A percentile compares a stretch with the other conserved stretches of the same genome.
Conservation (phyloP, 257 asterid genomes). For the Fraxinus quadrangulata region DNA sequence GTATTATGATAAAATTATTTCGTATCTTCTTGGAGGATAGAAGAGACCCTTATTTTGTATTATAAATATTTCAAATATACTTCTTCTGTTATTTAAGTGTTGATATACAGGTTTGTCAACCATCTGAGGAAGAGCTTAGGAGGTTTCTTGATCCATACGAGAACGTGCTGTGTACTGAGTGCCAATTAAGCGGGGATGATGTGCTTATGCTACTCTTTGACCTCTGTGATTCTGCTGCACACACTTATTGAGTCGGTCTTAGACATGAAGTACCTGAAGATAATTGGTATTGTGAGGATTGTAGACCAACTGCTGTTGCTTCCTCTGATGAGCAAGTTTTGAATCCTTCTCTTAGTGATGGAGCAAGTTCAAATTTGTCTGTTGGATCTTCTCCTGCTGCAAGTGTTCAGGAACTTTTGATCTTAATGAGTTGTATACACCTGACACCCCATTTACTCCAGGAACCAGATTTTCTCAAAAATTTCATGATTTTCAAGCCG, state of each 20-base stretch:
- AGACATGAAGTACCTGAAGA: conserved; percentile 94
- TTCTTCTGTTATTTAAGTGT: conserved; percentile 10
- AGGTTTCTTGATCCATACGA: conserved; percentile 79
- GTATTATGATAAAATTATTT: conserved; percentile 34
- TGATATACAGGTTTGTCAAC: conserved; percentile 75
- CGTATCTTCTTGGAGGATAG: conserved; percentile 3
- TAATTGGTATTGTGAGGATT: conserved; percentile 93
- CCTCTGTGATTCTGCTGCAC: conserved; percentile 88
- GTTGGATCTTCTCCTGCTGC: conserved; percentile 53
- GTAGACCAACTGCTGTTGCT: conserved; percentile 73
- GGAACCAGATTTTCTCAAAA: conserved; percentile 41
- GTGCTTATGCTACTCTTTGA: conserved; percentile 88
- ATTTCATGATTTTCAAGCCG: conserved; percentile 49
- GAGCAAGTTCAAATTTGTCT: conserved; percentile 39
- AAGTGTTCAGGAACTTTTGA: conserved; percentile 59
- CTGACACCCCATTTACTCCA: conserved; percentile 63
- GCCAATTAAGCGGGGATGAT: conserved; percentile 84
- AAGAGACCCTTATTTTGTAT: background rate
- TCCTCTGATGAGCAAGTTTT: conserved; percentile 46
- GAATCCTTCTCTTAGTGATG: conserved; percentile 46
- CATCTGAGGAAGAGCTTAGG: conserved; percentile 91
- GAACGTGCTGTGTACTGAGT: conserved; percentile 71
- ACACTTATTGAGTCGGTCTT: conserved; percentile 84
- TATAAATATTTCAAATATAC: conserved; percentile 6
- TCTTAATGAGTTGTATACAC: conserved; percentile 72